Evolutionary conservation across 106 monocot genomes (phyloP), one percentile per base, ranked within the genome.

Genomic region (Phalaenopsis aphrodite): DNA sequence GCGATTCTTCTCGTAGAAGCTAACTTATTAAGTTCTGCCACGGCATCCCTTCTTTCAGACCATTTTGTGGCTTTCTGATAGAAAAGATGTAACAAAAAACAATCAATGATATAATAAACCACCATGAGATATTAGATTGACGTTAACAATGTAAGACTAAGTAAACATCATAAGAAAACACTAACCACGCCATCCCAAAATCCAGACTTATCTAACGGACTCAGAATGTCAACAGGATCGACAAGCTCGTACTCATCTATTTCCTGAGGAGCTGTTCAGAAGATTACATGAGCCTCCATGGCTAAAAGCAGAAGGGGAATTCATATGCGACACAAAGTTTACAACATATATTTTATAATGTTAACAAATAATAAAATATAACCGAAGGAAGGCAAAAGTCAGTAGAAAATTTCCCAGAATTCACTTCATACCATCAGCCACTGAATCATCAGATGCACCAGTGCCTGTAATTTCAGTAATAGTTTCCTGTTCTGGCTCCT

Each of bases 101-200:
- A 10, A 76, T 67, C 7, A 75, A 41, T 39, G 56, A 46, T 16
- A 43, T 4, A 43, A 61, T 57, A 61, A 76, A 4, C 9, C 41
- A 64, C 56, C 30, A 21, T 3, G 55, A 18, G 43, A 18, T 1
- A 21, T 41, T 38, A 43, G 47, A n/a, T 43, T 56, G 12, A 17
- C 46, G 19, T 18, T 39, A 39, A 71, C 7, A 45, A 30, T 21
- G 55, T 16, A 24, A 67, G 65, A 74, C 3, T 52, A 65, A 41
- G 30, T 5, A 49, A 78, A 52, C 21, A 77, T 72, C 3, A 41
- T 16, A 41, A 78, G 12, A 84, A 79, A 75, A 36, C 38, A 89
- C 94, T 83, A 75, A 99, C 99, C 92, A 99, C 99, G 83, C 99
- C 99, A 75, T 95, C 99, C 99, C 99, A 99, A 85, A 99, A 99